A percentile compares a stretch with the other conserved stretches of the same genome.
Evolutionary conservation across 2,329 filamentous ascomycete species (phyloP).

Genomic region (Xylariaceae sp.): DNA sequence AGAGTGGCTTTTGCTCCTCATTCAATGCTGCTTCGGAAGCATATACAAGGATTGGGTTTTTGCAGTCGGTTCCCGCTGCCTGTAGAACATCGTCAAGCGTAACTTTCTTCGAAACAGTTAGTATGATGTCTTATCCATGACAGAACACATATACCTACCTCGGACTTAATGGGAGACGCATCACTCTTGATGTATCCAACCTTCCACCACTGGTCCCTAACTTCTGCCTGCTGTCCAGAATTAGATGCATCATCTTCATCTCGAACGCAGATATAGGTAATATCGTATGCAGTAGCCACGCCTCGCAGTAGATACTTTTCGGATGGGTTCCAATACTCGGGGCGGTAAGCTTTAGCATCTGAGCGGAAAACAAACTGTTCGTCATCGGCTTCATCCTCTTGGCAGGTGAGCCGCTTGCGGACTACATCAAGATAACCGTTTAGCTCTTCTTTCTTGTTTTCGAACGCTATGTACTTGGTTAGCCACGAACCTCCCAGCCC

Average conservation of each 20-base stretch:
- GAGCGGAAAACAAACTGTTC: slow-evolving; percentile 27
- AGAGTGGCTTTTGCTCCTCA: slow-evolving; percentile 33
- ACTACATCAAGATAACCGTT: slow-evolving; percentile 21
- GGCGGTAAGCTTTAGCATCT: slow-evolving; percentile 23
- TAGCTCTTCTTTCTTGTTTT: slow-evolving; percentile 18
- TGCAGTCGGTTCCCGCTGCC: slow-evolving; percentile 44
- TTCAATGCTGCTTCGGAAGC: slow-evolving; percentile 46
- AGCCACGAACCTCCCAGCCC: slow-evolving; percentile 8
- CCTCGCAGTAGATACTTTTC: slow-evolving; percentile 47
- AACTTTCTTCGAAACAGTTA: slow-evolving; percentile 39
- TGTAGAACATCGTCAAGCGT: slow-evolving; percentile 40
- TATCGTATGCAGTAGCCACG: slow-evolving; percentile 41
- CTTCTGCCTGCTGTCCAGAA: slow-evolving; percentile 31
- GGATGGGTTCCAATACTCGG: slow-evolving; percentile 36
- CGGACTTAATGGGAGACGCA: slow-evolving; percentile 40
- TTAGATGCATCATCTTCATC: slow-evolving; percentile 39
- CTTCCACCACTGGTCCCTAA: slow-evolving; percentile 52
- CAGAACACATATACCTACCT: slow-evolving; percentile 36
- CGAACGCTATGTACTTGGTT: slow-evolving; percentile 19
- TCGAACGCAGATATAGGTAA: slow-evolving; percentile 47
- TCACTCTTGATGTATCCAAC: slow-evolving; percentile 39
- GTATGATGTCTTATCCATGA: not conserved
- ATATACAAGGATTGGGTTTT: slow-evolving; percentile 46
- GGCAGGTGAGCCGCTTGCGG: slow-evolving; percentile 29
- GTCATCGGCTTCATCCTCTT: slow-evolving; percentile 29